Evolutionary conservation across 2,329 filamentous ascomycete genomes (phyloP), one percentile per base, ranked within the genome.

Genomic region (Macrophomina phaseolina): DNA sequence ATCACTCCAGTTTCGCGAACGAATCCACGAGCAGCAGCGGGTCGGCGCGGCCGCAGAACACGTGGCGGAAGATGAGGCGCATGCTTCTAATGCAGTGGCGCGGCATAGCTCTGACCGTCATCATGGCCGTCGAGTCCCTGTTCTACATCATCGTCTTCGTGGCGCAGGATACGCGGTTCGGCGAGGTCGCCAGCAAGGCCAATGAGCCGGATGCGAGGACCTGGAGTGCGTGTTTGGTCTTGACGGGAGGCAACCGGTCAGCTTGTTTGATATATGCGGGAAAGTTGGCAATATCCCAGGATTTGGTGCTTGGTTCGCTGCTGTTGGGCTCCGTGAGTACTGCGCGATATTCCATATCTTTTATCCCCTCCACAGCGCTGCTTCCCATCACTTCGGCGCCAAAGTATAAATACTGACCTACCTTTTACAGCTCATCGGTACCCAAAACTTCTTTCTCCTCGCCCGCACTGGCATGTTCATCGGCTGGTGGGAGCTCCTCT

Each of bases 391-490:
- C 38, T 30, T 14, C 23, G 7, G 3, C 14, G 2, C 14, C 7
- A 5, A 8, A 28, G 16, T 11, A 38, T 7, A 36, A 42, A 11
- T 32, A 23, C 53, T 52, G 5, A 51, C 46, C 34, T 38, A 60
- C 53, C 64, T 30, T 34, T 61, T 76, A 71, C 49, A 81, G 74
- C 64, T 81, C 71, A 67, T 76, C 60, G 67, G 81, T 71, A 67
- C 81, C 71, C 70, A 74, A 53, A 64, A 78, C 71, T 69, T 79
- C 74, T 36, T 79, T 72, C 60, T 77, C 65, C 34, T 79, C 67
- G 71, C 72, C 58, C 72, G 71, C 30, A 16, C 16, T 12, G 69
- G 72, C 46, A 75, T 76, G 71, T 66, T 75, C 52, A 42, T 58
- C n/a, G 73, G 71, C 53, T 76, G 73, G 74, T 38, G 67, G 52